Evolutionary conservation across 75 land plant genomes (phyloP), one percentile per base, ranked within the genome.

Genomic region (Selaginella tamariscina): DNA sequence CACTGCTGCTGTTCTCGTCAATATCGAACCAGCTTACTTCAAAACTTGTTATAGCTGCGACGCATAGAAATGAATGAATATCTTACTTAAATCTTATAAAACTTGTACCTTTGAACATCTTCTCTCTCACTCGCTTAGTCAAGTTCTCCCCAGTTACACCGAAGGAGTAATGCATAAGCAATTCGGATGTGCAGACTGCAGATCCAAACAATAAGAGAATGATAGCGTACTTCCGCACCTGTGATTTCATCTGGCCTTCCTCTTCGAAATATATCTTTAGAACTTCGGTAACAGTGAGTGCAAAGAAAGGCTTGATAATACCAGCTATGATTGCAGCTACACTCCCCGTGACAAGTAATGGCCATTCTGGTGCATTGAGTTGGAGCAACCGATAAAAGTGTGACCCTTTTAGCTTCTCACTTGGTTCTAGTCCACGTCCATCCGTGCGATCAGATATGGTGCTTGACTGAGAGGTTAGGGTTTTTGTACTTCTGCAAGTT

Each of bases 111-210:
- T 29, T 55, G 31, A 89, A 65, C 94, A 89, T 89, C 65, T 74
- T 82, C 68, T 86, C 83, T 33, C 94, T 49, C 26, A 89, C 89
- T 2, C 94, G 70, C 64, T 78, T 82, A 0, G 94, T 89, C 0
- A 86, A 75, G 49, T 86, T 89, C 70, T 89, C 94, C 24, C 94
- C 94, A 28, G 86, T 86, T 15, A 84, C 68, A 44, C 82, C 94
- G 82, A 86, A 89, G 65, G 81, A 86, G 69, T 78, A 71, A 29
- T 66, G 27, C 29, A 64, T 55, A n/a, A 66, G 27, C 24, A 33
- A n/a, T 13, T 67, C 26, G 39, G 24, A 27, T 32, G 24, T 31
- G 1, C 65, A 27, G 18, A 30, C 72, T 9, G 30, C 56, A 18
- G 65, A 2, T 20, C 68, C 70, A 24, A 44, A n/a, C 2, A 69